Conservation (phyloP, 495 filamentous ascomycete genomes). For the Aspergillus affinis region DNA sequence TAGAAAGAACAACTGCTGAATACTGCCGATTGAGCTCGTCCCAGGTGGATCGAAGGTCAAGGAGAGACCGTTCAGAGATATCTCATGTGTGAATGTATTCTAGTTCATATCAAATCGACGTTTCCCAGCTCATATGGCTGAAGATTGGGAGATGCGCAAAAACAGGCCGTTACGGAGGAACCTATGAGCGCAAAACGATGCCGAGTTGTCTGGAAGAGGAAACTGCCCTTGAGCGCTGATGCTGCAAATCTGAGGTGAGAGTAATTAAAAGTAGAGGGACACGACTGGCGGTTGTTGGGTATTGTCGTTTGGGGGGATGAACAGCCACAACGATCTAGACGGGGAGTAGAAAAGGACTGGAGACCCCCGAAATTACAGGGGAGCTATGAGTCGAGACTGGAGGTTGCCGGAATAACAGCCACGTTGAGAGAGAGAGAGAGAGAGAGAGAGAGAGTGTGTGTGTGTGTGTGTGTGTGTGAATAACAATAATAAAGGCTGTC, state of each 20-base stretch:
- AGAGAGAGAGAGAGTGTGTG: too few relatives aligned
- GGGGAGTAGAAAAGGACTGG: not conserved
- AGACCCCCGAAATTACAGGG: not conserved
- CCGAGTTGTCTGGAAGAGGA: too few relatives aligned
- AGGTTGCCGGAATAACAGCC: not conserved
- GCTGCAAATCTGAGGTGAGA: not conserved
- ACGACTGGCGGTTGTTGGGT: not conserved
- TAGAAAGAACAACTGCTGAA: not conserved
- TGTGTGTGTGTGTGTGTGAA: not conserved
- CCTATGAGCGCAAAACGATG: not conserved
- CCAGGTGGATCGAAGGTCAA: not conserved
- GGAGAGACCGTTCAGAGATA: not conserved
- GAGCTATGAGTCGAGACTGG: not conserved
- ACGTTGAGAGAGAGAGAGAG: not conserved
- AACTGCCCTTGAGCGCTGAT: not conserved
- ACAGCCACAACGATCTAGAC: not conserved
- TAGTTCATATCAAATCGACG: not conserved
- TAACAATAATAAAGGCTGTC: not conserved
- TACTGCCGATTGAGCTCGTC: not conserved
- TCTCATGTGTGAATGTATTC: not conserved
- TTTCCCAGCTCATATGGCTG: not conserved
- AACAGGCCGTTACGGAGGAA: not conserved
- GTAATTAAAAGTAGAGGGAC: not conserved
- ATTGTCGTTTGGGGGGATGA: not conserved
- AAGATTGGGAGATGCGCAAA: not conserved